Percentiles rank a stretch among this genome's conserved stretches.
Evolutionary conservation across 257 asterid genomes (phyloP).

Genomic region (Scutellaria barbata): DNA sequence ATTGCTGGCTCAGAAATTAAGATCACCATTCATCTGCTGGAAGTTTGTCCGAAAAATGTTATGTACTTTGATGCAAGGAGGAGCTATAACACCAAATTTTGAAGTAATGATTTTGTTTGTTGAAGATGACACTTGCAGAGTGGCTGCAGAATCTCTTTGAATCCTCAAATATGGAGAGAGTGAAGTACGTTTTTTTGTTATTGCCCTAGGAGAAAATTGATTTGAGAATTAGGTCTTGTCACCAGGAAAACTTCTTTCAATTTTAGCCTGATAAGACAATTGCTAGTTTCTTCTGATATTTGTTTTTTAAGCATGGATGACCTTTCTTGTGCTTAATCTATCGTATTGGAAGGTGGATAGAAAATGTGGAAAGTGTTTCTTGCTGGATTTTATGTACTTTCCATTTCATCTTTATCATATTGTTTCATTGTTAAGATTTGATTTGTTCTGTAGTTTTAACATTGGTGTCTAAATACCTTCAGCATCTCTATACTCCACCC

Average conservation of each 20-base stretch:
- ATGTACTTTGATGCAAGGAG: background rate
- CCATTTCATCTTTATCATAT: conserved; percentile 23
- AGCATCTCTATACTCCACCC: background rate
- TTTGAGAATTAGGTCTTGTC: conserved; percentile 23
- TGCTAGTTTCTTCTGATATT: conserved; percentile 3
- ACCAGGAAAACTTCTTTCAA: conserved; percentile 11
- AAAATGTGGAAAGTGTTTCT: conserved; percentile 24
- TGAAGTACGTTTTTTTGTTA: conserved; percentile 2
- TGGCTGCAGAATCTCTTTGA: background rate
- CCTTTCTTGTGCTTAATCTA: conserved; percentile 3
- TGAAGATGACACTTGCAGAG: conserved; percentile 14
- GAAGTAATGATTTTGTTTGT: conserved; percentile 11
- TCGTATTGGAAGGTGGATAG: background rate
- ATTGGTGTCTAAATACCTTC: background rate
- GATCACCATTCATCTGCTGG: conserved; percentile 28
- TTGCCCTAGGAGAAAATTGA: conserved; percentile 20
- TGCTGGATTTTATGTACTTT: conserved; percentile 11
- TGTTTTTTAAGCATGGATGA: conserved; percentile 4
- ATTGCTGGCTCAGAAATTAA: conserved; percentile 15
- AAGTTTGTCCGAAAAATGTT: background rate
- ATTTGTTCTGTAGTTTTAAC: background rate
- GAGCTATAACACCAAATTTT: background rate
- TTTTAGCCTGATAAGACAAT: background rate
- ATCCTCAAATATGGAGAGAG: conserved; percentile 7
- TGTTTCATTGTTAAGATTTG: background rate